A percentile compares a stretch with the other conserved stretches of the same genome.
phyloP scores from a whole-genome alignment of 148 eudicot species.

The Rhododendron molle region DNA sequence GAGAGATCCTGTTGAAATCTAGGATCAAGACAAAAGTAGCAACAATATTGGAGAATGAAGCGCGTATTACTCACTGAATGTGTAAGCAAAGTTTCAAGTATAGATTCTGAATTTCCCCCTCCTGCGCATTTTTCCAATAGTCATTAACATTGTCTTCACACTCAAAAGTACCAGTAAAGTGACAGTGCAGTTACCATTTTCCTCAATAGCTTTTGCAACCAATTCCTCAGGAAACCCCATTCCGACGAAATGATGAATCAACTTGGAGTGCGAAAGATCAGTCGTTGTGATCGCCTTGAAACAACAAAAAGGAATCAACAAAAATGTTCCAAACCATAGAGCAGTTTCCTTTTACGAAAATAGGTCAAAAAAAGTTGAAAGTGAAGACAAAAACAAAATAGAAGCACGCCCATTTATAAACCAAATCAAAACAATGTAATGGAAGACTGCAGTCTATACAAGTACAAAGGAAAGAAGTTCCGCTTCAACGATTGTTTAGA shows the following conservation, averaged over 20 bases:
- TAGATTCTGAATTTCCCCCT: conserved; percentile 40
- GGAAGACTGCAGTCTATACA: not conserved
- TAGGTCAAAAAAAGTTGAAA: not conserved
- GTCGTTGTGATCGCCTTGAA: conserved; percentile 51
- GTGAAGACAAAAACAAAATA: not conserved
- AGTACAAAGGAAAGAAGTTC: not conserved
- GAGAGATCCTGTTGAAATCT: not conserved
- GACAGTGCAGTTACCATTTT: conserved; percentile 37
- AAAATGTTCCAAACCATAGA: not conserved
- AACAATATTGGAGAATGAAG: not conserved
- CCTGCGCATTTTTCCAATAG: conserved; percentile 28
- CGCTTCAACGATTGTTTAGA: not conserved
- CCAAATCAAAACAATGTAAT: not conserved
- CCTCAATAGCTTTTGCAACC: conserved; percentile 53
- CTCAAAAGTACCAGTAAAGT: not conserved
- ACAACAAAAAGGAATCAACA: not conserved
- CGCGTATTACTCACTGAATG: conserved; percentile 41
- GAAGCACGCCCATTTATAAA: not conserved
- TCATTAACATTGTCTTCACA: not conserved
- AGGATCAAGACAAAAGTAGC: not conserved
- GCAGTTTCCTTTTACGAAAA: not conserved
- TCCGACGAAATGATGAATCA: conserved; percentile 46
- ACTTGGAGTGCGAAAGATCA: conserved; percentile 37
- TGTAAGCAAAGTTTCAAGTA: conserved; percentile 54
- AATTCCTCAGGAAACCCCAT: conserved; percentile 54